Evolutionary conservation across 2,329 filamentous ascomycete genomes (phyloP).

Genomic region (Monosporascus cannonballus): DNA sequence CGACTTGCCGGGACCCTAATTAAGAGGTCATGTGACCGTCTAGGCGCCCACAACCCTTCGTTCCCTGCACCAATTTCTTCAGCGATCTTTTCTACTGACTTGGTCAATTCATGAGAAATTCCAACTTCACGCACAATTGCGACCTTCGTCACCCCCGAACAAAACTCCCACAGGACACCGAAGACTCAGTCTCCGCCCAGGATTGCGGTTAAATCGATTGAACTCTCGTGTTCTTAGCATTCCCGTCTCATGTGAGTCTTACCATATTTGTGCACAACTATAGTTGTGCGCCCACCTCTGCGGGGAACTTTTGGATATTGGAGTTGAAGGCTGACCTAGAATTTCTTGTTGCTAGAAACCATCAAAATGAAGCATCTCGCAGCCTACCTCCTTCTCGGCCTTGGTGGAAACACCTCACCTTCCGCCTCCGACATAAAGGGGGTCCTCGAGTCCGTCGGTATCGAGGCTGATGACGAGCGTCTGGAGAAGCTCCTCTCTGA

Average conservation of each 20-base stretch:
- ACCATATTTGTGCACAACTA: constrained; percentile 4
- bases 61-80: constrained; percentile 4
- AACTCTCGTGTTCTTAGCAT: constrained; percentile 71
- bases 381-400: constrained; percentile 94
- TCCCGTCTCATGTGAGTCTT: constrained; percentile 30
- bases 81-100: constrained; percentile 22
- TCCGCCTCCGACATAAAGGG: constrained; percentile 79
- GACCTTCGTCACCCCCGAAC: neutral
- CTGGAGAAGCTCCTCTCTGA: constrained; percentile 82
- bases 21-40: neutral
- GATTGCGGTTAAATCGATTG: constrained; percentile 99
- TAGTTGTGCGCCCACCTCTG: no score
- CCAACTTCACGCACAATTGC: constrained; percentile 25
- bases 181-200: constrained; percentile 99
- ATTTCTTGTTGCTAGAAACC: constrained; percentile 4
- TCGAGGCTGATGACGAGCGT: constrained; percentile 86
- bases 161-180: constrained; percentile 59
- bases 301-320: no score
- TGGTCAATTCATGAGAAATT: constrained; percentile 19
- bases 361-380: constrained; percentile 99
- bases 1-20: neutral
- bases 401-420: constrained; percentile 87
- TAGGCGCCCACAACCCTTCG: constrained; percentile 10
- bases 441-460: constrained; percentile 89
- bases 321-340: no score